phyloP scores from a whole-genome alignment of 1,139 yeast species.

The Pneumocystis murina region DNA sequence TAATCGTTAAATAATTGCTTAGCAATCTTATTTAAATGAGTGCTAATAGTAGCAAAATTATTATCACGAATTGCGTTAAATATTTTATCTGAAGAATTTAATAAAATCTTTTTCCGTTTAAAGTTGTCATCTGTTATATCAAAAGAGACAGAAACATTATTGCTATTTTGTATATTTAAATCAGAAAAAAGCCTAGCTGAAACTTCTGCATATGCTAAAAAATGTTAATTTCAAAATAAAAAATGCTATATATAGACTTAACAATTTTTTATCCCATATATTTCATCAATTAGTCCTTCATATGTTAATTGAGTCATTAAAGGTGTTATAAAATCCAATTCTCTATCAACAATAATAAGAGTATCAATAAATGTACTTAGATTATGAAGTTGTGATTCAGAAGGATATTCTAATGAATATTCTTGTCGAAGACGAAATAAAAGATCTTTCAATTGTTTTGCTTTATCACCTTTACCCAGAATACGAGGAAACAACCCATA shows the following conservation, averaged over 20 bases:
- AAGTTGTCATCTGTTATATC: constrained; percentile 4
- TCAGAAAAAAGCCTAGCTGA: not conserved
- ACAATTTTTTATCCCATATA: constrained; percentile 37
- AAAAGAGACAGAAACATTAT: constrained; percentile 7
- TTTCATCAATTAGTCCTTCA: constrained; percentile 66
- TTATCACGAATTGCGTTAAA: constrained; percentile 42
- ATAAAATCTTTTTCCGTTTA: constrained; percentile 23
- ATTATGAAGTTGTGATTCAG: constrained; percentile 4
- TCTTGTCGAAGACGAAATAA: constrained; percentile 18
- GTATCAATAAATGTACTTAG: constrained; percentile 24
- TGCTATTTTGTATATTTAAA: not conserved
- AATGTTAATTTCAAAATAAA: constrained; percentile 8
- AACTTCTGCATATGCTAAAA: constrained; percentile 12
- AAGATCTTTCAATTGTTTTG: constrained; percentile 30
- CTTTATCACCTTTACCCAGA: constrained; percentile 35
- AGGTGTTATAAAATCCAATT: constrained; percentile 57
- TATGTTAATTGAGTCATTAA: constrained; percentile 65
- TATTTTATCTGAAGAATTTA: constrained; percentile 27
- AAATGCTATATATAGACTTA: constrained; percentile 29
- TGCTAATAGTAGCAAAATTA: constrained; percentile 72
- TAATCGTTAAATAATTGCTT: constrained; percentile 54
- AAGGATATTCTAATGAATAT: constrained; percentile 11
- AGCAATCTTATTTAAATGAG: constrained; percentile 55
- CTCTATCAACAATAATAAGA: constrained; percentile 63
- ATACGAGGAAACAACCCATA: constrained; percentile 30